Evolutionary conservation across 2,329 filamentous ascomycete genomes (phyloP), one percentile per base, ranked within the genome.

Genomic region (Hypoxylon sp.): DNA sequence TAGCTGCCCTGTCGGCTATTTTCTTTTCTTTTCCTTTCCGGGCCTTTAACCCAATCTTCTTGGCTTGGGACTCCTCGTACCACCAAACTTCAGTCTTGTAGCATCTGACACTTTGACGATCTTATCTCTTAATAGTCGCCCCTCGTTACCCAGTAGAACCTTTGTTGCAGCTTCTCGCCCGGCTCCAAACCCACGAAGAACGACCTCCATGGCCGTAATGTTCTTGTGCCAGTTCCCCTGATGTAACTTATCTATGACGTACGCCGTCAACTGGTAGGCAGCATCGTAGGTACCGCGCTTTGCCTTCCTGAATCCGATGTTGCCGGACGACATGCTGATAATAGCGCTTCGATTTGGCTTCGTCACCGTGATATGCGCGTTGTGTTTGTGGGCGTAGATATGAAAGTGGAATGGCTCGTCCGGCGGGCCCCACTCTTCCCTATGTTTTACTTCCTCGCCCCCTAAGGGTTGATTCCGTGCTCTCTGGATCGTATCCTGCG

Each of bases 51-150:
- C 67, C 76, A 97, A 75, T 76, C 94, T 88, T 74, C 92, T 92
- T 27, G 86, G 88, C 70, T 87, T 90, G 71, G 82, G 83, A 77
- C 91, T 93, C 73, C 92, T 89, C 27, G 89, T 90, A 68, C 94
- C 95, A 74, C 92, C 94, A 78, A 97, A 96, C 79, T 99, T 99
- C 72, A 97, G 73, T 66, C 88, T 88, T 46, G 93, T 97, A 29
- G 84, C 80, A 75, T 99, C 94, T 21, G 89, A 86, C 55, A 99
- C 88, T 63, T 86, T 86, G 30, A 84, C 78, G 60, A 99, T 89
- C 75, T 89, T 85, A 21, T 81, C 77, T 62, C 91, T 83, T 60
- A 97, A 73, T 63, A 84, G 71, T 67, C 83, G 86, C 49, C 94
- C 94, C 71, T 99, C 93, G 15, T 80, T 86, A 25, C 93, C 92